Base-by-base conservation (phyloP, 2,329 filamentous ascomycete genomes). In the Blastomyces gilchristii region DNA sequence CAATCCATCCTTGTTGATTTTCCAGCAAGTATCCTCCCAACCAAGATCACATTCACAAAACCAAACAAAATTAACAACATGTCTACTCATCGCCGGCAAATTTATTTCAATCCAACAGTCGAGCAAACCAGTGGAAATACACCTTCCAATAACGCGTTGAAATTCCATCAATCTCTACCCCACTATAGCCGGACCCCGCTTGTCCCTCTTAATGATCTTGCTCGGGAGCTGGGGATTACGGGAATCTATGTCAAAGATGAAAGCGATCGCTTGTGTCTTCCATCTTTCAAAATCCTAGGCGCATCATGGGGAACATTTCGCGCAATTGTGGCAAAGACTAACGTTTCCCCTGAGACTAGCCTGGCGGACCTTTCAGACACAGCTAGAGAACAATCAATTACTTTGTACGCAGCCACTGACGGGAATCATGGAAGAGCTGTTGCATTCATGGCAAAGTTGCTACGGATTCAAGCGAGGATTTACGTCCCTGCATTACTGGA, bases 201-300 rank as follows among this genome's bases (percentile, higher is more conserved):
- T 0, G 71, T 81, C 9, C 67, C 76, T 0, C 76, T 91, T 0
- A 76, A 80, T 0, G 68, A 74, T 0, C 66, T 90, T 0, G 86
- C 88, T 0, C 67, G 75, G 2, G 79, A 85, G 16, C 72, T 91
- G 0, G 82, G 82, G 0, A 75, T 90, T 12, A 74, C 75, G 0
- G 75, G 79, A 5, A 78, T 92, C 3, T 80, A 86, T 47, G 69
- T 91, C 66, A 93, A 93, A 70, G 84, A 91, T 68, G 89, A 93
- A 72, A 85, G 83, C 37, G 78, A 75, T 61, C 82, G 89, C 5
- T 83, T 90, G 47, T 85, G 86, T 0, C 78, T 92, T 1, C 87
- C 87, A 0, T 82, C 88, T 0, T 93, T 92, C 79, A 94, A 94
- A 73, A 89, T 92, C 54, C 81, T 92, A 0, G 90, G 89, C 25